Base-by-base conservation (phyloP, 139 green algal species). In the Tetradesmus obliquus region DNA sequence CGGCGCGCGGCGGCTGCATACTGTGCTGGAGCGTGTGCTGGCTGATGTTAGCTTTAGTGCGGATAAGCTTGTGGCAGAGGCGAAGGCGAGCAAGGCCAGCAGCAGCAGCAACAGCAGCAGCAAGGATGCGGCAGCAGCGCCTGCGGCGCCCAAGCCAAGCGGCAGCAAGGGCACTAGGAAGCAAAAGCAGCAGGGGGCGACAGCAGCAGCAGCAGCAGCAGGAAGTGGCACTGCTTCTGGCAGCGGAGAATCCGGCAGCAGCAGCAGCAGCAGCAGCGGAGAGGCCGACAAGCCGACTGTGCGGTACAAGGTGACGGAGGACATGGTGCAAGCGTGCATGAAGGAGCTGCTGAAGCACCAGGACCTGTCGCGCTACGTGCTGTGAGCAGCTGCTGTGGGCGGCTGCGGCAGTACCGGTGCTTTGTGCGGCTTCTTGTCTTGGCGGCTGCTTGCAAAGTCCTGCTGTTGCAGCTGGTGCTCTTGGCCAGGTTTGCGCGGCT, bases 31-130 rank as follows among this genome's bases (percentile, higher is more conserved):
- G 54, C 94, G 96, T 9, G 97, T 99, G 51, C 74, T 99, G 83
- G 97, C 99, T 82, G 97, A 99, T n/a, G 96, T 99, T 57, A 97
- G 92, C 79, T 99, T 99, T 87, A 82, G 95, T 7, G 98, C 98
- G 20, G 98, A 98, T 5, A 97, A 99, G n/a, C 66, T 91, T 79
- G 95, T 94, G 32, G 86, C 92, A 54, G 80, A 90, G 79, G 92
- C 92, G 20, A 66, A 54, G 12, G 24, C 8, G 84, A n/a, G 51
- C 58, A 79, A 58, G 2, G n/a, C 17, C 62, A 83, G 53, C 86
- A 82, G 62, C 83, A 80, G 60, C 60, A 71, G 57, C 55, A 72
- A 85, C 7, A 55, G 83, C 55, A 80, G 84, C 62, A 83, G 86
- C 45, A 24, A 82, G 74, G 45, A n/a, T 24, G 45, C 66, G 17